phyloP scores from a whole-genome alignment of 768 basidiomycete genomes.

The Leccinum olivaceopallidum region DNA sequence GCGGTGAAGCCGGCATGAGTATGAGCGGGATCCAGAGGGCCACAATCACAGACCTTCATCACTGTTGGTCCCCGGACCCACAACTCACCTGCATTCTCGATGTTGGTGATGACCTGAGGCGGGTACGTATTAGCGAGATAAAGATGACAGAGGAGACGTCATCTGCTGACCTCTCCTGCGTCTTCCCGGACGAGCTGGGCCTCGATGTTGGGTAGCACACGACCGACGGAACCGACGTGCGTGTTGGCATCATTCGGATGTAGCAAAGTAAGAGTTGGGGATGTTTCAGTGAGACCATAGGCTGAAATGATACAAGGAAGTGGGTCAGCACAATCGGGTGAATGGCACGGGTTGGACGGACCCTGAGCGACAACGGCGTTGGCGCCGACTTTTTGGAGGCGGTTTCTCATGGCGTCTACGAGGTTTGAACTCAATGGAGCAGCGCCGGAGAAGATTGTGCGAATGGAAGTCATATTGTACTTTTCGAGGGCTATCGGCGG shows the following conservation, averaged over 20 bases:
- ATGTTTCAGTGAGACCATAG: constrained; percentile 83
- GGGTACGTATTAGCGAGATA: neutral
- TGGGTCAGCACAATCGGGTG: neutral
- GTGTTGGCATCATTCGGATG: constrained; percentile 40
- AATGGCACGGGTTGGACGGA: constrained; percentile 19
- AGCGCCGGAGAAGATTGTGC: constrained; percentile 67
- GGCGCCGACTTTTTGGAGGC: constrained; percentile 43
- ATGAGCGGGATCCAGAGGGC: neutral
- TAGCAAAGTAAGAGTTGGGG: constrained; percentile 66
- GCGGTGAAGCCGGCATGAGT: neutral
- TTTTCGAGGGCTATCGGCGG: constrained; percentile 52
- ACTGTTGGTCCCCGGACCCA: constrained; percentile 79
- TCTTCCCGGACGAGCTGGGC: constrained; percentile 69
- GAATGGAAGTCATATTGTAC: constrained; percentile 64
- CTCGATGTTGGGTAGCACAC: constrained; percentile 73
- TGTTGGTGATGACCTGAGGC: constrained; percentile 27
- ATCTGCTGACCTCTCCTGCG: constrained; percentile 42
- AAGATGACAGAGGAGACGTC: no score
- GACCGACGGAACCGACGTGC: constrained; percentile 68
- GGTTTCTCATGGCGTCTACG: constrained; percentile 45
- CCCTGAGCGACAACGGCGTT: constrained; percentile 52
- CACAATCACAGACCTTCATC: constrained; percentile 62
- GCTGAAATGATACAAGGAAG: constrained; percentile 38
- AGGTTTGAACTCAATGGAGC: constrained; percentile 76
- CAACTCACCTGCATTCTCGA: constrained; percentile 65